These are phyloP conservation scores for Diaporthe amygdali DNA, from an alignment of 2,329 filamentous ascomycete species.

Conservation along the genomic window DNA sequence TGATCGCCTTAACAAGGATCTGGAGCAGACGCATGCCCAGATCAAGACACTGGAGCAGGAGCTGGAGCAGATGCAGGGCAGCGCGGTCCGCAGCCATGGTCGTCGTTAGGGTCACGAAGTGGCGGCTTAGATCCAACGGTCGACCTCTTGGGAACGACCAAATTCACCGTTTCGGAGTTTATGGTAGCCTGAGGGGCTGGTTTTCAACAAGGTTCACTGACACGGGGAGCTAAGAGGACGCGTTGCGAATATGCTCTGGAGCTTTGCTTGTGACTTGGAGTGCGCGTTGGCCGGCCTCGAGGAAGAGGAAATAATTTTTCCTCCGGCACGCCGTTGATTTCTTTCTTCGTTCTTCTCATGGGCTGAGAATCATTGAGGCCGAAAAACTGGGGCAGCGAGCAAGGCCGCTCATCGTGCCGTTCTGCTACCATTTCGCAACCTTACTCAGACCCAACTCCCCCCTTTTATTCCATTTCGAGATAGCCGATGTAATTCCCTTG, in stretches of 20 bases:
- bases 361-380: conserved; percentile 14
- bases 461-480: conserved; percentile 25
- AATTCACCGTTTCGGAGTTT: conserved; percentile 13
- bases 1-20: conserved; percentile 99
- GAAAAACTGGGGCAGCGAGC: conserved; percentile 17
- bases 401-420: conserved; percentile 16
- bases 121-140: conserved; percentile 12
- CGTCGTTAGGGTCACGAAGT: conserved; percentile 68
- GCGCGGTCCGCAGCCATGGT: conserved; percentile 86
- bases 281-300: conserved; percentile 20
- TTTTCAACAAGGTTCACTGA: conserved; percentile 22
- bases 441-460: conserved; percentile 20
- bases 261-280: conserved; percentile 21
- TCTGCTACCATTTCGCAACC: conserved; percentile 17
- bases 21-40: conserved; percentile 94
- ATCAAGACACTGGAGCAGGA: conserved; percentile 93
- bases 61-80: conserved; percentile 92
- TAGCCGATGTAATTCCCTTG: conserved; percentile 56
- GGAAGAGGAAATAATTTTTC: conserved; percentile 18
- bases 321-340: conserved; percentile 24
- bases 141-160: conserved; percentile 13
- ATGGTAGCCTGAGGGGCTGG: conserved; percentile 17
- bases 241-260: conserved; percentile 22
- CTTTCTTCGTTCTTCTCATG: conserved; percentile 24
- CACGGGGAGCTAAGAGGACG: conserved; percentile 20